These are phyloP conservation scores for Ceraceosorus guamensis DNA, from an alignment of 1,284 basidiomycete genomes.

Conservation along the genomic window DNA sequence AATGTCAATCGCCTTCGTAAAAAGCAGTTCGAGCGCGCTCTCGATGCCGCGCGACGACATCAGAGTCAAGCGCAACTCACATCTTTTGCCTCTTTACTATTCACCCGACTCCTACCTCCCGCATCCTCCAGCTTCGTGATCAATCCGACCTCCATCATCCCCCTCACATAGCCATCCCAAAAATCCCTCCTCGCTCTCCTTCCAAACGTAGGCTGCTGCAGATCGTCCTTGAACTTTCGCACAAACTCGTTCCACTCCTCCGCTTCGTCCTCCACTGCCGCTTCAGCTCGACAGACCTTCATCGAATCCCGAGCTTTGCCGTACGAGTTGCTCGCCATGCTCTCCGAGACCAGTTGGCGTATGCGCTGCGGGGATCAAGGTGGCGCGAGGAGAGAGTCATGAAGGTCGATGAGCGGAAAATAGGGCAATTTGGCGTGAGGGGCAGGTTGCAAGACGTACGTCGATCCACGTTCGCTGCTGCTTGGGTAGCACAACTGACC, in stretches of 20 bases:
- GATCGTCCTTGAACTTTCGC: constrained; percentile 4
- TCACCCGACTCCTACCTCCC: background rate
- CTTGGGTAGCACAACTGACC: no score
- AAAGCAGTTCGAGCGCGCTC: no score
- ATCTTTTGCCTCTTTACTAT: background rate
- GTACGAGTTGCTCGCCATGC: constrained; percentile 3
- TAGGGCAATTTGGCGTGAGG: no score
- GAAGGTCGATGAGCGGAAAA: no score
- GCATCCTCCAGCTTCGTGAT: constrained; percentile 8
- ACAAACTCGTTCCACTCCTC: constrained; percentile 6
- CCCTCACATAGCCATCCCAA: constrained; percentile 6
- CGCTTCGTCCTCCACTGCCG: constrained; percentile 6
- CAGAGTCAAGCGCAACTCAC: no score
- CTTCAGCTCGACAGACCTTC: background rate
- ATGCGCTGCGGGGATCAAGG: background rate
- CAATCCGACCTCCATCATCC: constrained; percentile 2
- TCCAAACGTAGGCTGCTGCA: background rate
- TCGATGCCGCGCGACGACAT: no score
- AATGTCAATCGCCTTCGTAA: no score
- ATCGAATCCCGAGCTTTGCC: constrained; percentile 4
- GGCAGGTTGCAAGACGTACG: no score
- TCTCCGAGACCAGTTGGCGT: background rate
- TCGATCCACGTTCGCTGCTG: no score
- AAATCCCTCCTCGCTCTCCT: constrained; percentile 1
- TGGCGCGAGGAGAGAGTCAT: background rate